Percentiles rank a stretch among this genome's conserved stretches.
These are phyloP conservation scores for Hypoxylon perforatum DNA, from an alignment of 495 filamentous ascomycete species.

Conservation along the genomic window DNA sequence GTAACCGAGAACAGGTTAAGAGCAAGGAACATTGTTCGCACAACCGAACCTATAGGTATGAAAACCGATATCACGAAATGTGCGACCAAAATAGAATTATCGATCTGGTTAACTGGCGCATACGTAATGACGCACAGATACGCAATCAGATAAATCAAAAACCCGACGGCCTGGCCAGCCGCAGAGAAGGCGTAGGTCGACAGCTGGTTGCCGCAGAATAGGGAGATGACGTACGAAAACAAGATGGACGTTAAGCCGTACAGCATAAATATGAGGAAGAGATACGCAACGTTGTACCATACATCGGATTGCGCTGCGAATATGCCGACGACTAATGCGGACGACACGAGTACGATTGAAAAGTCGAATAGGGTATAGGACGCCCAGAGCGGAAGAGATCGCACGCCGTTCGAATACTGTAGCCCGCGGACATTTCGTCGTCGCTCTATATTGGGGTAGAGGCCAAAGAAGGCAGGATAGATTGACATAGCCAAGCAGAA, in stretches of 20 bases:
- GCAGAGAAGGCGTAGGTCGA: constrained; percentile 80
- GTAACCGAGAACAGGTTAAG: constrained; percentile 81
- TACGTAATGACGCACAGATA: constrained; percentile 77
- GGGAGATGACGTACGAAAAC: constrained; percentile 74
- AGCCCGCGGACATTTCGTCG: constrained; percentile 80
- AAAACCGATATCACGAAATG: constrained; percentile 76
- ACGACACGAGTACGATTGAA: constrained; percentile 68
- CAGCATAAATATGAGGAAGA: constrained; percentile 76
- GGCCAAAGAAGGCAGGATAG: constrained; percentile 84
- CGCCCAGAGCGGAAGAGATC: constrained; percentile 76
- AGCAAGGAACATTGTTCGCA: constrained; percentile 75
- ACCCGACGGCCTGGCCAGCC: constrained; percentile 75
- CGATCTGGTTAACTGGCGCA: constrained; percentile 67
- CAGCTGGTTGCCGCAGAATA: constrained; percentile 74
- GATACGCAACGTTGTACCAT: constrained; percentile 74
- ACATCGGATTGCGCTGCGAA: constrained; percentile 67
- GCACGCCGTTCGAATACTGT: constrained; percentile 87
- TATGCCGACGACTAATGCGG: constrained; percentile 67
- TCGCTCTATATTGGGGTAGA: constrained; percentile 86
- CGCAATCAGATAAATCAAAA: constrained; percentile 81
- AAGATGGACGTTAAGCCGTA: constrained; percentile 75
- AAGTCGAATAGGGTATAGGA: constrained; percentile 86
- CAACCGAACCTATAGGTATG: constrained; percentile 74
- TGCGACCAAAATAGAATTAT: constrained; percentile 66
- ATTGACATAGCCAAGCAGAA: constrained; percentile 78